These are phyloP conservation scores for Exophiala dermatitidis DNA, from an alignment of 2,329 filamentous ascomycete species.

Conservation along the genomic window DNA sequence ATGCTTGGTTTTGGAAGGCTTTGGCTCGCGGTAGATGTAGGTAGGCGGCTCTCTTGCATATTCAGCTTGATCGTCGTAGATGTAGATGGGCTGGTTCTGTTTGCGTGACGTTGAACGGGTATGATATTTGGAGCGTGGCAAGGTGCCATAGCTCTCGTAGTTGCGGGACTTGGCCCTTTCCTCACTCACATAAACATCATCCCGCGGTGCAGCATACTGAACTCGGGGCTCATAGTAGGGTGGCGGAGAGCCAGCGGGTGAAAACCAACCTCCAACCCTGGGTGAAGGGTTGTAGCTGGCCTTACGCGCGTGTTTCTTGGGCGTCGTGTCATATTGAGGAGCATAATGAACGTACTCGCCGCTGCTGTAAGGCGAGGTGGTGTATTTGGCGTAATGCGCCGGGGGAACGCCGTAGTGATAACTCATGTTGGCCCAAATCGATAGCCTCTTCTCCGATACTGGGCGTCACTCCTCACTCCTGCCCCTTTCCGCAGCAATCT, in stretches of 20 bases:
- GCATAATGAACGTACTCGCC: slow-evolving; percentile 27
- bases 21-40: slow-evolving; percentile 41
- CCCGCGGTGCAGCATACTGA: slow-evolving; percentile 46
- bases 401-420: slow-evolving; percentile 27
- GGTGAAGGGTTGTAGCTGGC: slow-evolving; percentile 47
- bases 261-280: slow-evolving; percentile 34
- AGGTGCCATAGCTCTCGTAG: slow-evolving; percentile 38
- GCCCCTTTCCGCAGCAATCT: slow-evolving; percentile 19
- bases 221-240: slow-evolving; percentile 42
- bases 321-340: slow-evolving; percentile 31
- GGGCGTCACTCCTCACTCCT: slow-evolving; percentile 23
- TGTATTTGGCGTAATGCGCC: slow-evolving; percentile 28
- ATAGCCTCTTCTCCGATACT: slow-evolving; percentile 5
- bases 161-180: slow-evolving; percentile 36
- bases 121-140: slow-evolving; percentile 41
- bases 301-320: slow-evolving; percentile 50
- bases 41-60: slow-evolving; percentile 46
- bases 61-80: slow-evolving; percentile 46
- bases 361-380: slow-evolving; percentile 24
- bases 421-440: slow-evolving; percentile 20
- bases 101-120: slow-evolving; percentile 34
- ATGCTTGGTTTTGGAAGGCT: slow-evolving; percentile 38
- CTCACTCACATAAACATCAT: slow-evolving; percentile 62
- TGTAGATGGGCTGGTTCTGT: slow-evolving; percentile 49
- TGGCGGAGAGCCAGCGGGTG: slow-evolving; percentile 38